Evolutionary conservation across 1,284 basidiomycete genomes (phyloP).

Genomic region (Sutorius eximius): DNA sequence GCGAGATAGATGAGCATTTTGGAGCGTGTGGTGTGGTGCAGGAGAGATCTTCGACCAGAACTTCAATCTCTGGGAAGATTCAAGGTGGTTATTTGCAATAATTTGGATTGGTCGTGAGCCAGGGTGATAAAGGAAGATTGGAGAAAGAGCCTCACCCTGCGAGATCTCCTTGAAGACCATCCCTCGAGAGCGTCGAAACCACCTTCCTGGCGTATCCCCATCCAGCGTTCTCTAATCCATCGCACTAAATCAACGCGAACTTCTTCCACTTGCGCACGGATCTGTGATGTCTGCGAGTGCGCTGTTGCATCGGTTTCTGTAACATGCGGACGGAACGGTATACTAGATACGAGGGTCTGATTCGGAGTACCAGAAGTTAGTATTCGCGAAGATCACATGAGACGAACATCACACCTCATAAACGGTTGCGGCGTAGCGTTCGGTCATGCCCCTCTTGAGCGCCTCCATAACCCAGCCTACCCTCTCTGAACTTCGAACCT

Average conservation of each 20-base stretch:
- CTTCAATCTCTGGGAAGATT: constrained; percentile 66
- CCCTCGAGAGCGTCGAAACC: constrained; percentile 80
- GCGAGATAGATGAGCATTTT: constrained; percentile 31
- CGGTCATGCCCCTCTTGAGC: constrained; percentile 56
- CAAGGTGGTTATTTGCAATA: not conserved
- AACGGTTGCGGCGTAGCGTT: constrained; percentile 60
- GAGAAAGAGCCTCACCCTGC: constrained; percentile 54
- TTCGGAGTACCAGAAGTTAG: not conserved
- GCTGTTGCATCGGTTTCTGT: constrained; percentile 58
- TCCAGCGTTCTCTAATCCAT: constrained; percentile 69
- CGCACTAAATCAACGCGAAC: constrained; percentile 67
- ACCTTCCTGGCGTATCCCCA: constrained; percentile 70
- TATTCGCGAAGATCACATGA: not conserved
- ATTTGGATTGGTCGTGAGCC: not conserved
- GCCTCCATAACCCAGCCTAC: constrained; percentile 71
- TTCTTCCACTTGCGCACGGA: constrained; percentile 70
- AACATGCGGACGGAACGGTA: constrained; percentile 69
- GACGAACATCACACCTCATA: constrained; percentile 61
- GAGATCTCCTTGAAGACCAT: constrained; percentile 90
- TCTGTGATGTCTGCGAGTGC: constrained; percentile 62
- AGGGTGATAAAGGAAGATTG: not conserved
- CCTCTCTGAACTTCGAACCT: constrained; percentile 68
- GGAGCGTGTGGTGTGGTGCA: constrained; percentile 26
- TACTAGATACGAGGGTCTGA: constrained; percentile 71
- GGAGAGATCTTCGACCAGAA: constrained; percentile 66